Evolutionary conservation across 306 rosid genomes (phyloP).

Genomic region (Abrus pulchellus): DNA sequence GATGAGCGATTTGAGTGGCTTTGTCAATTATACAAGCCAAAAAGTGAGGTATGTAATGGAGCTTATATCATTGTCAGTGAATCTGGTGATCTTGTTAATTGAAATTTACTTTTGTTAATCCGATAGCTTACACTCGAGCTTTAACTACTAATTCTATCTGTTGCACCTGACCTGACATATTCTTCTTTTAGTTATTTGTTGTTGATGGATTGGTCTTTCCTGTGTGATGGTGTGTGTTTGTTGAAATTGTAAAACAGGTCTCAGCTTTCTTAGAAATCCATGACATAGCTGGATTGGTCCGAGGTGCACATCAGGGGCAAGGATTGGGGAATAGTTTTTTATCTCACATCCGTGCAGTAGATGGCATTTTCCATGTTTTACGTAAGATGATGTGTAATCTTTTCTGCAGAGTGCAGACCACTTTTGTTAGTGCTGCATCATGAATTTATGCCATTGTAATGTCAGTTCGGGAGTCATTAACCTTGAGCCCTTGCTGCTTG

Average conservation of each 20-base stretch:
- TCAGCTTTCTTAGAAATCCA: conserved; percentile 97
- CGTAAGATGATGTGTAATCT: conserved; percentile 72
- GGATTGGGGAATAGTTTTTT: conserved; percentile 98
- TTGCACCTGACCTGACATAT: not conserved
- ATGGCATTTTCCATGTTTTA: conserved; percentile 96
- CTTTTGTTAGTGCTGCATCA: conserved; percentile 2
- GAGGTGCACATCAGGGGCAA: conserved; percentile 97
- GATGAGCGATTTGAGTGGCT: conserved; percentile 99
- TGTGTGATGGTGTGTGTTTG: not conserved
- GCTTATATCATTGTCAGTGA: not conserved
- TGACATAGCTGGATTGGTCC: conserved; percentile 96
- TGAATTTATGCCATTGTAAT: conserved; percentile 11
- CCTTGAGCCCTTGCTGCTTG: conserved; percentile 19
- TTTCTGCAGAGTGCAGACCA: not conserved
- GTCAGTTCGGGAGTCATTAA: conserved; percentile 27
- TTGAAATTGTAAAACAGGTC: conserved; percentile 59
- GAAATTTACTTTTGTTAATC: not conserved
- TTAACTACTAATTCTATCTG: conserved; percentile 17
- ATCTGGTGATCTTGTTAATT: not conserved
- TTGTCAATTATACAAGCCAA: conserved; percentile 87
- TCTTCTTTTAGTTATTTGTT: conserved; percentile 21
- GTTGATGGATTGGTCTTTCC: conserved; percentile 20
- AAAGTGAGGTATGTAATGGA: conserved; percentile 81
- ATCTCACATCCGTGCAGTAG: conserved; percentile 98
- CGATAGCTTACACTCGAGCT: not conserved